Evolutionary conservation across 1,284 basidiomycete genomes (phyloP), one percentile per base, ranked within the genome.

Genomic region (Butyriboletus appendiculatus): DNA sequence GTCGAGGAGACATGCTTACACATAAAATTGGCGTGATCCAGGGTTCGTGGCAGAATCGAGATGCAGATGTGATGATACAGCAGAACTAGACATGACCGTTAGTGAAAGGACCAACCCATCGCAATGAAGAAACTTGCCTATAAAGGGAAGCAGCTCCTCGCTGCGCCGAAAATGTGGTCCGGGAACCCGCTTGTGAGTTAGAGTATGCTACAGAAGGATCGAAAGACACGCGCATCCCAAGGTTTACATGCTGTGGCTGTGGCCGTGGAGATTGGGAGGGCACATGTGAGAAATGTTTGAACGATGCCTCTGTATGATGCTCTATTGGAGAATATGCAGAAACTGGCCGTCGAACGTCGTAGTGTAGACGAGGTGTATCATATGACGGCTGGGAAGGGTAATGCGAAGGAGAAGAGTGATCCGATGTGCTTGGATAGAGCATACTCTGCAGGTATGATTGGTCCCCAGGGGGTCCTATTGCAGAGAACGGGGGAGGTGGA

Each of bases 171-270:
- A 18, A 38, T 39, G 35, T 12, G 35, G 39, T 33, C 42, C 24
- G 43, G 30, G 32, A 2, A 38, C 49, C 40, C 20, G 54, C 50
- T 32, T 58, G 57, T 11, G 57, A 52, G 22, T 56, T 65, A 22
- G 58, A 63, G 59, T 85, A 84, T 8, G 82, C 81, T 48, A 79
- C 62, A 16, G 74, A 76, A 32, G 79, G 77, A 63, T 84, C 57
- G 16, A 70, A 70, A n/a, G 46, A 22, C 45, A 73, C 8, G 34
- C 50, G 66, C 34, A 45, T 41, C 30, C 42, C 52, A 11, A 30
- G 12, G 15, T 39, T 41, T 7, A 33, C 44, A 26, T 45, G 44
- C 41, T 50, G 58, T 15, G 52, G 37, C 41, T 50, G 58, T 15
- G 52, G 37, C 1, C 18, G 18, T 1, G 34, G 16, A 39, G 55